Percentiles rank a stretch among this genome's conserved stretches.
These are phyloP conservation scores for Acanthochlamys bracteata DNA, from an alignment of 106 monocot genomes.

Conservation along the genomic window DNA sequence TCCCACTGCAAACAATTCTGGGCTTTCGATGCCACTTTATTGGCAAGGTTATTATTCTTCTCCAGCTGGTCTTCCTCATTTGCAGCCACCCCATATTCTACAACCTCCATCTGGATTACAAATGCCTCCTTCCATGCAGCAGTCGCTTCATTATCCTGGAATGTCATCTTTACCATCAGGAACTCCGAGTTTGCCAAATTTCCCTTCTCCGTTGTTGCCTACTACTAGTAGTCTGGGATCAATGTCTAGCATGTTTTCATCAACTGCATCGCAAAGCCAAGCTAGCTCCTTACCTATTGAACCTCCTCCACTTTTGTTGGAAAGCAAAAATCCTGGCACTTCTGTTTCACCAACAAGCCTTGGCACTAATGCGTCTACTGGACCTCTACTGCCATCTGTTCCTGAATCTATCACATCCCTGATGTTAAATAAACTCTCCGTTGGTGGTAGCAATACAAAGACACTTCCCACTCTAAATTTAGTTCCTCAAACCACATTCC, in stretches of 20 bases:
- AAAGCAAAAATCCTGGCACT: conserved; percentile 15
- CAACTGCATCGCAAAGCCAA: conserved; percentile 16
- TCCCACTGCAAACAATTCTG: conserved; percentile 42
- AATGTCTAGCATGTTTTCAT: conserved; percentile 23
- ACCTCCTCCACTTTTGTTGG: conserved; percentile 4
- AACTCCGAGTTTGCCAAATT: conserved; percentile 23
- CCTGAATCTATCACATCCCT: conserved; percentile 11
- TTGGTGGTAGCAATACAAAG: conserved; percentile 25
- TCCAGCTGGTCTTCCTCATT: conserved; percentile 38
- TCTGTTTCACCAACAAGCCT: conserved; percentile 17
- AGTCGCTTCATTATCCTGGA: conserved; percentile 48
- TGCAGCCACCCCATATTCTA: conserved; percentile 50
- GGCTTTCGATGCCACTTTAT: conserved; percentile 64
- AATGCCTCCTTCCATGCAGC: conserved; percentile 41
- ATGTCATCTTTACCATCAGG: conserved; percentile 34
- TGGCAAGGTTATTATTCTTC: conserved; percentile 76
- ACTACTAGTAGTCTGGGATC: conserved; percentile 19
- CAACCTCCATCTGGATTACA: conserved; percentile 53
- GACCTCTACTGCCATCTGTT: conserved; percentile 18
- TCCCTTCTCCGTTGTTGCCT: conserved; percentile 21
- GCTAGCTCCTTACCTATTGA: conserved; percentile 21
- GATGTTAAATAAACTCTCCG: conserved; percentile 13
- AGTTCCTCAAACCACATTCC: conserved; percentile 19
- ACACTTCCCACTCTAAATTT: conserved; percentile 20
- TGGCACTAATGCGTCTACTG: conserved; percentile 18